Percentiles rank a stretch among this genome's conserved stretches.
phyloP scores from a whole-genome alignment of 2,329 filamentous ascomycete genomes.

The Exophiala sp. region DNA sequence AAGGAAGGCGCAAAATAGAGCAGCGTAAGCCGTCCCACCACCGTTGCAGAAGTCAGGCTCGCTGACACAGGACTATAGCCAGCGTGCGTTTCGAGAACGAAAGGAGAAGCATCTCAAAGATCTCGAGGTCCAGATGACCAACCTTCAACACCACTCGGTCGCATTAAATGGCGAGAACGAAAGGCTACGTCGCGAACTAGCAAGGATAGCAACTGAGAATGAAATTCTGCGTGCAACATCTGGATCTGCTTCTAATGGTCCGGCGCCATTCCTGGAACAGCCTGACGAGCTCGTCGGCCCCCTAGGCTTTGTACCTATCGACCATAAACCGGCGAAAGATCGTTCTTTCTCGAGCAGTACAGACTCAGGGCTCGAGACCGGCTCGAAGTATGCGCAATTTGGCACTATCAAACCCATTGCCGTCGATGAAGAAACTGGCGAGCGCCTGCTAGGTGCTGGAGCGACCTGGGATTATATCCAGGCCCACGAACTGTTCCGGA shows the following conservation, averaged over 20 bases:
- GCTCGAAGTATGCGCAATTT: slow-evolving; percentile 30
- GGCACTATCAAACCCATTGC: slow-evolving; percentile 21
- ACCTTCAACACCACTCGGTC: slow-evolving; percentile 67
- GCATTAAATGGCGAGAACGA: slow-evolving; percentile 77
- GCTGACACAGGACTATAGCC: slow-evolving; percentile 48
- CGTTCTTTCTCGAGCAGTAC: slow-evolving; percentile 26
- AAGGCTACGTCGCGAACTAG: slow-evolving; percentile 73
- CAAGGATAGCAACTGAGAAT: slow-evolving; percentile 82
- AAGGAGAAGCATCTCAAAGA: slow-evolving; percentile 94
- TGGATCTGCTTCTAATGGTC: slow-evolving; percentile 28
- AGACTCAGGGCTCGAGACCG: slow-evolving; percentile 32
- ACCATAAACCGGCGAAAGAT: slow-evolving; percentile 64
- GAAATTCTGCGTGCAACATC: slow-evolving; percentile 83
- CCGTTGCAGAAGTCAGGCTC: background rate
- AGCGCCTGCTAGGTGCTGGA: slow-evolving; percentile 64
- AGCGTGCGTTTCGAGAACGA: slow-evolving; percentile 91
- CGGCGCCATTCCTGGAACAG: slow-evolving; percentile 25
- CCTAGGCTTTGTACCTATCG: slow-evolving; percentile 64
- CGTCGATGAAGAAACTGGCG: slow-evolving; percentile 57
- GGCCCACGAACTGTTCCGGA: slow-evolving; percentile 67
- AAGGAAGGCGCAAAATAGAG: slow-evolving; percentile 65
- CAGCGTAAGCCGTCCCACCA: slow-evolving; percentile 53
- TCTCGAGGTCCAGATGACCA: slow-evolving; percentile 76
- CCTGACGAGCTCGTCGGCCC: slow-evolving; percentile 51
- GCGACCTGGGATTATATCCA: slow-evolving; percentile 90